A percentile compares a stretch with the other conserved stretches of the same genome.
These are phyloP conservation scores for Achaetomiella virescens DNA, from an alignment of 495 filamentous ascomycete genomes.

Conservation along the genomic window DNA sequence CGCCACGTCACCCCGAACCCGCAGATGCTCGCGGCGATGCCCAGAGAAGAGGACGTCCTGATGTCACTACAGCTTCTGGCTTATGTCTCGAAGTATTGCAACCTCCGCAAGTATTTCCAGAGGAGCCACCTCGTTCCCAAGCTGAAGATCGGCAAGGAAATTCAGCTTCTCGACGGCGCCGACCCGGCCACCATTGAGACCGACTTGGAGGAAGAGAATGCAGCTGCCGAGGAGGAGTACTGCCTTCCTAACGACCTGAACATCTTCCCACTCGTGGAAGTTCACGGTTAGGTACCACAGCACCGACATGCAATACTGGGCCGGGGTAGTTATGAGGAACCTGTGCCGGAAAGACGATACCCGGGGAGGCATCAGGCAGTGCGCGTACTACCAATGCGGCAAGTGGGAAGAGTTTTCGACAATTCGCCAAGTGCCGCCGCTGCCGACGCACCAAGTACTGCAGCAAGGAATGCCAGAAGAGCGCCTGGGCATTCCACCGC, in stretches of 20 bases:
- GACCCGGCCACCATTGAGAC: conserved; percentile 43
- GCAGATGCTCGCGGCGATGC: conserved; percentile 77
- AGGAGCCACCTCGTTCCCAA: conserved; percentile 87
- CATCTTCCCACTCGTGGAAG: conserved; percentile 96
- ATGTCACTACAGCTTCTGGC: conserved; percentile 98
- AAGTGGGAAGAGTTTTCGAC: conserved; percentile 93
- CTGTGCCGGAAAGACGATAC: conserved; percentile 96
- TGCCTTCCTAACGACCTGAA: conserved; percentile 89
- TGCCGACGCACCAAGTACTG: conserved; percentile 98
- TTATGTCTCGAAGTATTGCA: conserved; percentile 98
- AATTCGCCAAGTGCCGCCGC: conserved; percentile 95
- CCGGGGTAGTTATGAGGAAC: conserved; percentile 96
- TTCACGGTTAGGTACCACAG: conserved; percentile 93
- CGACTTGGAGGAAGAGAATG: conserved; percentile 43
- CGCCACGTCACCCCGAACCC: conserved; percentile 57
- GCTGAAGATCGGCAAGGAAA: conserved; percentile 80
- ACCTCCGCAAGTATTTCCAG: conserved; percentile 91
- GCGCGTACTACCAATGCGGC: conserved; percentile 94
- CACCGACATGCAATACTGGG: conserved; percentile 98
- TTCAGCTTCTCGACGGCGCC: conserved; percentile 65
- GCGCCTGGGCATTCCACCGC: conserved; percentile 93
- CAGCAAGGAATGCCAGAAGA: conserved; percentile 99
- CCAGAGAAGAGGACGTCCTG: conserved; percentile 91
- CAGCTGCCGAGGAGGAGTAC: conserved; percentile 76
- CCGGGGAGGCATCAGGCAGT: conserved; percentile 88